Percentiles rank a stretch among this genome's conserved stretches.
These are phyloP conservation scores for Pseudogymnoascus sp. DNA, from an alignment of 2,329 filamentous ascomycete species.

Conservation along the genomic window DNA sequence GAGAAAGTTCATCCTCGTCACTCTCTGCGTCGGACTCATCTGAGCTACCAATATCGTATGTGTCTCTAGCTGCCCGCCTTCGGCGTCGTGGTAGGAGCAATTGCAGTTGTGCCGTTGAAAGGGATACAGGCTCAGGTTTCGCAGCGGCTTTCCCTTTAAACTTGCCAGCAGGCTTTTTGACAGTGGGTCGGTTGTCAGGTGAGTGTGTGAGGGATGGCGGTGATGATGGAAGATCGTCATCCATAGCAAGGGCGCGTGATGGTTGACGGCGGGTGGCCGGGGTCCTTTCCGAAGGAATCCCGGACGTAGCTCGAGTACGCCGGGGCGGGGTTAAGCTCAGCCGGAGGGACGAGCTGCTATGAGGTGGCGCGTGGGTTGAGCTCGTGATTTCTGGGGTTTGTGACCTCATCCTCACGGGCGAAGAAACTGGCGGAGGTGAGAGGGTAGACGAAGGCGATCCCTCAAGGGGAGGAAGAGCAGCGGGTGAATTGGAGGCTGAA, in stretches of 20 bases:
- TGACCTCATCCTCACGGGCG: neutral
- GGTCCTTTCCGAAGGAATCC: constrained; percentile 8
- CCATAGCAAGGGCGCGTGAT: constrained; percentile 17
- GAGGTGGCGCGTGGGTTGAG: constrained; percentile 30
- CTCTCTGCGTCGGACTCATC: constrained; percentile 43
- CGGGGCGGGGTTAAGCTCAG: neutral
- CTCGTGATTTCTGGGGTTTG: constrained; percentile 25
- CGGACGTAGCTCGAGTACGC: neutral
- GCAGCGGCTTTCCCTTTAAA: constrained; percentile 14
- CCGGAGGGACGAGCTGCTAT: constrained; percentile 24
- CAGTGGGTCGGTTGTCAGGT: constrained; percentile 43
- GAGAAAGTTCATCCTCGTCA: constrained; percentile 51
- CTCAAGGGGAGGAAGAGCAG: constrained; percentile 14
- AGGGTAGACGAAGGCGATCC: constrained; percentile 7
- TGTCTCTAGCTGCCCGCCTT: constrained; percentile 24
- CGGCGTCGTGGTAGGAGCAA: constrained; percentile 30
- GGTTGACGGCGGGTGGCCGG: constrained; percentile 7
- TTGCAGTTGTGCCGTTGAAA: constrained; percentile 32
- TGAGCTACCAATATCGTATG: constrained; percentile 37
- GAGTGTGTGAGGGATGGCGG: constrained; percentile 62
- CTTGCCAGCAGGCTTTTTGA: constrained; percentile 16
- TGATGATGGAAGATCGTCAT: constrained; percentile 39
- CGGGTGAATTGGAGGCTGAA: constrained; percentile 25
- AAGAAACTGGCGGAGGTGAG: constrained; percentile 12
- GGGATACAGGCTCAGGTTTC: constrained; percentile 20